Percentiles rank a stretch among this genome's conserved stretches.
Evolutionary conservation across 768 basidiomycete species (phyloP).

Genomic region (Austroboletus eburneus): DNA sequence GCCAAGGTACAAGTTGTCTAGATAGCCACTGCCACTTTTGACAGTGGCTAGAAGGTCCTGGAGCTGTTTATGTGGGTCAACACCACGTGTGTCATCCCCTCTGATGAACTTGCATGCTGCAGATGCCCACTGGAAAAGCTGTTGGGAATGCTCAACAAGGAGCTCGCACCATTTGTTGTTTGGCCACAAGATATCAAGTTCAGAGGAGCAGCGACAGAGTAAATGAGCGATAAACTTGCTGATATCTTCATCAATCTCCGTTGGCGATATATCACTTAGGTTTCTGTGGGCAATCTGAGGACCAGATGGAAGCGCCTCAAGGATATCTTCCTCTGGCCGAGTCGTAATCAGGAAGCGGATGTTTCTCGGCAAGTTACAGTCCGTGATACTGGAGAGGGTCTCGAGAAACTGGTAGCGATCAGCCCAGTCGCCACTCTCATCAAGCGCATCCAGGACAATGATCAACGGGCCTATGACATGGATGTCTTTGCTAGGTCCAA

Average conservation of each 20-base stretch:
- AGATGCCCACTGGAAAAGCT: conserved; percentile 33
- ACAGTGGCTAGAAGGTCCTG: conserved; percentile 6
- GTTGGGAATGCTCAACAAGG: conserved; percentile 24
- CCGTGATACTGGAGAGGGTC: conserved; percentile 8
- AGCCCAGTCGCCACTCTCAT: conserved; percentile 21
- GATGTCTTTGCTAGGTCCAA: conserved; percentile 22
- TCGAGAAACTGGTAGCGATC: conserved; percentile 19
- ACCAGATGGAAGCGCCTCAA: conserved; percentile 3
- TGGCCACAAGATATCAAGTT: conserved; percentile 20
- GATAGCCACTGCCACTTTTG: not conserved
- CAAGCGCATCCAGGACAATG: conserved; percentile 34
- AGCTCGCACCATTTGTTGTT: conserved; percentile 18
- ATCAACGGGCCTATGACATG: conserved; percentile 29
- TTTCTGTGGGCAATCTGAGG: conserved; percentile 13
- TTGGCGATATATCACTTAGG: not conserved
- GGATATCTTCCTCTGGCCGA: conserved; percentile 25
- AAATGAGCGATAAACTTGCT: conserved; percentile 16
- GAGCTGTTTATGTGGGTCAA: conserved; percentile 5
- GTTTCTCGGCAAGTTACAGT: conserved; percentile 17
- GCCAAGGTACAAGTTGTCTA: conserved; percentile 14
- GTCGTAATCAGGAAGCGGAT: conserved; percentile 26
- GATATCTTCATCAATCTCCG: conserved; percentile 14
- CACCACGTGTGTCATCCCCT: conserved; percentile 7
- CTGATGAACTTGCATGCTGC: conserved; percentile 28
- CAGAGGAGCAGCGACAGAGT: not conserved